Evolutionary conservation across 2,329 filamentous ascomycete genomes (phyloP).

Genomic region (Apiospora hydei): DNA sequence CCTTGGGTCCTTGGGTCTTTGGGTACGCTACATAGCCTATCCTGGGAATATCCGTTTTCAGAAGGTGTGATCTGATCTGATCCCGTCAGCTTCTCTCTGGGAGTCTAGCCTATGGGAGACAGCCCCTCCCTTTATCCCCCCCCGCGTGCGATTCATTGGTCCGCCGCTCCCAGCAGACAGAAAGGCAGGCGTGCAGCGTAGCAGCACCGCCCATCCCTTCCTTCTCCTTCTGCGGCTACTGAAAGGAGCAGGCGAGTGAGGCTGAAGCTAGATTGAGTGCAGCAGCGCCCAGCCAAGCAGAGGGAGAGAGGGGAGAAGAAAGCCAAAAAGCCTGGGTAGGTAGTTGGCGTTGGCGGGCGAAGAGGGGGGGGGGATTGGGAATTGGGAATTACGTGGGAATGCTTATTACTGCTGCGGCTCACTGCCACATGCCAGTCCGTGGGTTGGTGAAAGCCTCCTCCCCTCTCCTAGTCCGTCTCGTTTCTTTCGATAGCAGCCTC

Average conservation of each 20-base stretch:
- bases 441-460: not conserved
- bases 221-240: not conserved
- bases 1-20: not conserved
- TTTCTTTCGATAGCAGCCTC: not conserved
- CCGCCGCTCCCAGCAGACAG: not conserved
- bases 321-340: not conserved
- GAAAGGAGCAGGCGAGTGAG: slow-evolving; percentile 18
- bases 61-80: slow-evolving; percentile 21
- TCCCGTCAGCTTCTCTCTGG: not conserved
- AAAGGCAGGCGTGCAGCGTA: no score
- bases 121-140: not conserved
- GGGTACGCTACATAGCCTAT: no score
- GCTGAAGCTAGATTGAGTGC: slow-evolving; percentile 4
- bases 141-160: not conserved
- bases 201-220: slow-evolving; percentile 2
- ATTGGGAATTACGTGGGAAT: not conserved
- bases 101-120: not conserved
- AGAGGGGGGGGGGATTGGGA: not conserved
- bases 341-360: no score
- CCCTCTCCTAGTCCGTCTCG: not conserved
- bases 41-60: slow-evolving; percentile 9
- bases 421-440: slow-evolving; percentile 9
- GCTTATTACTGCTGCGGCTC: not conserved
- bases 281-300: not conserved
- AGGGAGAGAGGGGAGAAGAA: no score